phyloP scores from a whole-genome alignment of 192 early-diverging fungal species.

The Lunasporangiospora selenospora region DNA sequence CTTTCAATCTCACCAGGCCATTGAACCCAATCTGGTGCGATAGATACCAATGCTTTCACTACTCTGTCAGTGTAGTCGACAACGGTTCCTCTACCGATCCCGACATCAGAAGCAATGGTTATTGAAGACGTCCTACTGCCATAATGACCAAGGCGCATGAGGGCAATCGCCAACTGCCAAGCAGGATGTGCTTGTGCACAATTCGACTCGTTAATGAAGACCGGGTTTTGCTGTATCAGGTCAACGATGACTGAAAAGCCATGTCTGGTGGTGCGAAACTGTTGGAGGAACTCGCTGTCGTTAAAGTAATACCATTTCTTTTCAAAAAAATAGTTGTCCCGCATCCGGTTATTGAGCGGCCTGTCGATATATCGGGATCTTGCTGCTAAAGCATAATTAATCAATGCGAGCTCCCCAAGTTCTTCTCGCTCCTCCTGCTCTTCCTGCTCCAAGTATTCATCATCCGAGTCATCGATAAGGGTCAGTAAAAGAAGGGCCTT shows the following conservation, averaged over 20 bases:
- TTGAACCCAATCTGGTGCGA: too few species aligned
- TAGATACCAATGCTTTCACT: too few species aligned
- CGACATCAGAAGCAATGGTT: neutral
- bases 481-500: too few species aligned
- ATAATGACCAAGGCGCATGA: neutral
- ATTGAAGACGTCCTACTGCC: neutral
- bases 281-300: neutral
- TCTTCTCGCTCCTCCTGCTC: neutral
- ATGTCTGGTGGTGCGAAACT: neutral
- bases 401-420: too few species aligned
- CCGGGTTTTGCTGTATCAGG: neutral
- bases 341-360: neutral
- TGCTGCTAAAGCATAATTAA: too few species aligned
- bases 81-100: neutral
- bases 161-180: neutral
- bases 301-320: neutral
- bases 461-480: too few species aligned
- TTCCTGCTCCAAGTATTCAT: too few species aligned
- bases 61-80: neutral
- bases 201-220: neutral
- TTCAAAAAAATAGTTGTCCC: neutral
- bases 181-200: neutral
- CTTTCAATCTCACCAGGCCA: too few species aligned
- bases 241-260: neutral
- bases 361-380: neutral